Evolutionary conservation across 805 yeast genomes (phyloP), one percentile per base, ranked within the genome.

Genomic region (Debaryomyces hansenii): DNA sequence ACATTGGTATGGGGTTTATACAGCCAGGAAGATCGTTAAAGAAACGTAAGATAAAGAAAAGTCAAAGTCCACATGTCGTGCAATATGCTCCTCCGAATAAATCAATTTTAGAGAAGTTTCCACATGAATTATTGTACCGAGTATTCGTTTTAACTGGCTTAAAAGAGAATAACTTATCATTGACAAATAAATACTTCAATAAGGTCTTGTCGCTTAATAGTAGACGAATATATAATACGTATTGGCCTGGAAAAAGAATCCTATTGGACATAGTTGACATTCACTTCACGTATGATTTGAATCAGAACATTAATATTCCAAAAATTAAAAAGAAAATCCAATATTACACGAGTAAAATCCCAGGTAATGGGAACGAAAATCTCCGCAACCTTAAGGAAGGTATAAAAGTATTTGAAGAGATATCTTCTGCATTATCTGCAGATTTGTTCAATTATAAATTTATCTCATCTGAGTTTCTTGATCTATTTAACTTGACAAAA

Each of bases 131-230:
- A 2, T 48, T 78, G 2, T 66, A 60, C 20, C 56, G 55, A 35
- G 67, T 80, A 8, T 72, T 75, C 53, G 54, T 69, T 2, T 49
- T 51, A n/a, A 58, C 76, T 2, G 73, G 72, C 1, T 57, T 69
- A n/a, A 58, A 67, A 8, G 32, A 44, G 14, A 69, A 68, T 44
- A 48, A 46, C 4, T 60, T 79, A 4, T 71, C 77, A 0, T 56
- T 70, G 11, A 59, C 66, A 1, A 70, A 68, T 47, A 62, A 54
- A 37, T 41, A 45, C 14, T 49, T 78, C 9, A 50, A 63, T 35
- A 56, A 61, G 8, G 45, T 58, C 8, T 62, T 74, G 12, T 52
- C 64, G 2, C 49, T 45, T 4, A 54, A 37, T 34, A 46, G 38
- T 29, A 41, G 14, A 59, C 66, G 48, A 48, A 64, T 4, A 47